Evolutionary conservation across 202 grass and related monocot species (phyloP), one percentile per base, ranked within the genome.

Genomic region (Schoenoplectus tabernaemontani): DNA sequence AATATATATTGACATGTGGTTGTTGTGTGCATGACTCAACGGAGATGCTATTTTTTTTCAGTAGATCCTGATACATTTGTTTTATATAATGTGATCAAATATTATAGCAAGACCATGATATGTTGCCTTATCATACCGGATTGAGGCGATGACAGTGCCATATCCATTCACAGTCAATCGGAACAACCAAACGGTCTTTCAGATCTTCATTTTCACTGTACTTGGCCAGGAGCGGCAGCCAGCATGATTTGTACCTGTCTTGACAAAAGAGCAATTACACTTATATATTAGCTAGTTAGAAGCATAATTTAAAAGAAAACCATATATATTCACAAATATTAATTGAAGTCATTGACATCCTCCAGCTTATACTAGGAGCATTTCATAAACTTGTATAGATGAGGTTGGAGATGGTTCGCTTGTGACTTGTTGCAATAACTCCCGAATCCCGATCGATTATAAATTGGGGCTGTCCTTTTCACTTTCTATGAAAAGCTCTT

Each of bases 131-230:
- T 9, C 12, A 0, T 88, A 97, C 94, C 87, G 94, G 93, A 57
- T 97, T 97, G 75, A 97, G 87, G 28, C 91, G 87, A 91, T 97
- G 94, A 51, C 94, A 97, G 54, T 97, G 94, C 94, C 94, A 97
- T 78, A 97, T 92, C 94, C 94, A 97, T 79, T 93, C 85, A 50
- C 91, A 97, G 60, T 97, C 94, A 33, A 97, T 69, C 44, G 91
- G 94, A 16, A 90, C 84, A 84, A 87, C 91, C 56, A 97, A 81
- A 81, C 82, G 75, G 0, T 77, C 85, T 51, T 91, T 82, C 43
- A 80, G 59, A 88, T 88, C 78, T 38, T 20, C 24, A 76, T 68
- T 70, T 69, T 87, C 41, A 50, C 22, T 87, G 66, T 97, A 80
- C 37, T 97, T 93, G 47, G 89, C 82, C 57, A 97, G 81, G 83